Conservation (phyloP, 495 filamentous ascomycete species). For the Niebla homalea region DNA sequence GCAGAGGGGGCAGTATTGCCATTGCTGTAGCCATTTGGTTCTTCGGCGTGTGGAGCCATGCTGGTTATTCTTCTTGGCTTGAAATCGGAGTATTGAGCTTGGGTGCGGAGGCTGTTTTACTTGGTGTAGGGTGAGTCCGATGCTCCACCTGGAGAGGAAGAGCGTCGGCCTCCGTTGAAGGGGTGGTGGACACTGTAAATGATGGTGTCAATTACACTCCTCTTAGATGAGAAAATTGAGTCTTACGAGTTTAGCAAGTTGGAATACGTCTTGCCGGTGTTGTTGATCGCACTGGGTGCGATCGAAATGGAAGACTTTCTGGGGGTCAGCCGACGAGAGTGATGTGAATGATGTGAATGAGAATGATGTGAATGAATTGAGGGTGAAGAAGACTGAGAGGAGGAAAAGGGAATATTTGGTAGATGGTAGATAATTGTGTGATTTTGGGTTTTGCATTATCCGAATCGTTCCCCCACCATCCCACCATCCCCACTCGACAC, state of each 20-base stretch:
- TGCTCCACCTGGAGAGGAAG: constrained; percentile 75
- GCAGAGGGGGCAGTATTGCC: constrained; percentile 36
- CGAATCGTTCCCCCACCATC: too few relatives aligned
- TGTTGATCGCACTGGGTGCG: constrained; percentile 37
- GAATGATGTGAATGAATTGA: neutral
- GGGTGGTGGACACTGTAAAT: constrained; percentile 73
- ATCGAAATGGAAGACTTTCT: constrained; percentile 2
- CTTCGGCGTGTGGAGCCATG: constrained; percentile 94
- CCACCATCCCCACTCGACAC: too few relatives aligned
- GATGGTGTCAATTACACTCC: neutral
- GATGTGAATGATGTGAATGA: neutral
- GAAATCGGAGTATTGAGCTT: constrained; percentile 6
- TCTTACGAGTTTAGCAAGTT: constrained; percentile 80
- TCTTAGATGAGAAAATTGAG: neutral
- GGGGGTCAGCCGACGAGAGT: neutral
- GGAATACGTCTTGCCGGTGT: constrained; percentile 75
- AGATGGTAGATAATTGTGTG: too few relatives aligned
- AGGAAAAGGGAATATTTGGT: neutral
- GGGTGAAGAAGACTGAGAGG: too few relatives aligned
- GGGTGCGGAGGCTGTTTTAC: constrained; percentile 14
- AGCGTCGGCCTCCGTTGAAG: constrained; percentile 93
- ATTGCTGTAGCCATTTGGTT: constrained; percentile 56
- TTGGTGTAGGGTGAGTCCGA: constrained; percentile 53
- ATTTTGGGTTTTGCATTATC: too few relatives aligned
- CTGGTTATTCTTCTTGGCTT: constrained; percentile 17